Percentiles rank a stretch among this genome's conserved stretches.
Evolutionary conservation across 371 early-diverging fungal genomes (phyloP).

Genomic region (Mucor indicus): DNA sequence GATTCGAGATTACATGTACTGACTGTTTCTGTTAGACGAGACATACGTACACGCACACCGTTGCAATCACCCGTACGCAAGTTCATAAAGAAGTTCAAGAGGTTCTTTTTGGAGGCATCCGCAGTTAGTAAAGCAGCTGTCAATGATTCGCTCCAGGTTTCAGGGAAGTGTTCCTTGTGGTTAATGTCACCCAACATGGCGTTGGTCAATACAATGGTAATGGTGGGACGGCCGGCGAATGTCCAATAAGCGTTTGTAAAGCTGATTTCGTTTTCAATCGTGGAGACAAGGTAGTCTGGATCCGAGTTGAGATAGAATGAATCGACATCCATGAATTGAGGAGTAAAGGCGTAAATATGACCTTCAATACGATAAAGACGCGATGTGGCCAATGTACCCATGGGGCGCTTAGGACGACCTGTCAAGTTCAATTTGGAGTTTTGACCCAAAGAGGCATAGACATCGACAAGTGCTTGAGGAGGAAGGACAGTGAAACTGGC

Average conservation of each 20-base stretch:
- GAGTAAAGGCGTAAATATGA: conserved; percentile 80
- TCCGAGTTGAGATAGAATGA: conserved; percentile 85
- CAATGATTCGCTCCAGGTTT: conserved; percentile 6
- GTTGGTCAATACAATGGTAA: conserved; percentile 73
- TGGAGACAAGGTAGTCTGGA: conserved; percentile 73
- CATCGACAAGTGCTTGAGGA: conserved; percentile 78
- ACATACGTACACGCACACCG: conserved; percentile 70
- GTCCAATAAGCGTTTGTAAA: conserved; percentile 79
- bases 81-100: conserved; percentile 83
- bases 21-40: conserved; percentile 72
- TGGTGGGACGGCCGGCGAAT: conserved; percentile 80
- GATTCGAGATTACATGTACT: conserved; percentile 78
- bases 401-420: conserved; percentile 71
- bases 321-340: conserved; percentile 86
- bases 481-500: conserved; percentile 69
- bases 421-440: conserved; percentile 76
- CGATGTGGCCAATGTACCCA: conserved; percentile 77
- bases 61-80: conserved; percentile 68
- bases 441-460: conserved; percentile 70
- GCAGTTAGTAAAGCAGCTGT: conserved; percentile 23
- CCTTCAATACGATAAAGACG: conserved; percentile 83
- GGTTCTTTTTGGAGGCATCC: conserved; percentile 56
- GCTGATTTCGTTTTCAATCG: conserved; percentile 76
- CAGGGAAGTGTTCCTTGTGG: neutral
- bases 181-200: conserved; percentile 68